Evolutionary conservation across 352 stramenopile genomes (phyloP), one percentile per base, ranked within the genome.

Genomic region (Pilasporangium apinafurcum): DNA sequence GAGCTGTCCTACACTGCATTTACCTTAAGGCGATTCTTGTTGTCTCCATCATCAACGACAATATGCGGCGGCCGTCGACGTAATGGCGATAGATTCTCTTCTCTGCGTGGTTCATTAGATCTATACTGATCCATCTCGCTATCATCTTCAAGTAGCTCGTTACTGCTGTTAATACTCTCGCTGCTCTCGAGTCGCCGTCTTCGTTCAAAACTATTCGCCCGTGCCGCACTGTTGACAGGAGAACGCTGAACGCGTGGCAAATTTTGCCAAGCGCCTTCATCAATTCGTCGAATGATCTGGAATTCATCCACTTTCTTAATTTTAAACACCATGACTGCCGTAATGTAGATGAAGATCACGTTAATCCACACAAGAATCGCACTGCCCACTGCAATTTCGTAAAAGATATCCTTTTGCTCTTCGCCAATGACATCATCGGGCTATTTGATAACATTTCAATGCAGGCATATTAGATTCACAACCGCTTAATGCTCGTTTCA

Each of bases 221-320:
- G 21, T 54, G 33, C 26, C 20, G 2, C 35, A 41, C 44, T 57
- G 22, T 64, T 62, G 7, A 56, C 68, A 4, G 77, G 77, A 22
- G 77, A 84, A 28, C 71, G 62, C 38, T 86, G 71, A 13, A 90
- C 72, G 17, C 74, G 74, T 2, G 81, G 81, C 37, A 92, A 40
- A 41, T 92, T 89, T 32, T 69, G 74, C 81, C 81, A 92, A n/a
- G 75, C 57, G 22, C 50, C 69, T 56, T 92, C 76, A 31, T 91
- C 81, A 24, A 90, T 64, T 12, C 62, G 68, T 13, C 81, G 78
- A 38, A 92, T 86, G 14, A 92, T 56, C 48, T 91, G 78, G 45
- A 92, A 92, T 39, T 88, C 77, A 39, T 81, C 81, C 0, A 92
- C 78, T 30, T 88, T 73, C 52, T 94, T 94, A 43, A 91, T 81